Conservation (phyloP, 257 asterid genomes). For the Solanum ahanhuiri region DNA sequence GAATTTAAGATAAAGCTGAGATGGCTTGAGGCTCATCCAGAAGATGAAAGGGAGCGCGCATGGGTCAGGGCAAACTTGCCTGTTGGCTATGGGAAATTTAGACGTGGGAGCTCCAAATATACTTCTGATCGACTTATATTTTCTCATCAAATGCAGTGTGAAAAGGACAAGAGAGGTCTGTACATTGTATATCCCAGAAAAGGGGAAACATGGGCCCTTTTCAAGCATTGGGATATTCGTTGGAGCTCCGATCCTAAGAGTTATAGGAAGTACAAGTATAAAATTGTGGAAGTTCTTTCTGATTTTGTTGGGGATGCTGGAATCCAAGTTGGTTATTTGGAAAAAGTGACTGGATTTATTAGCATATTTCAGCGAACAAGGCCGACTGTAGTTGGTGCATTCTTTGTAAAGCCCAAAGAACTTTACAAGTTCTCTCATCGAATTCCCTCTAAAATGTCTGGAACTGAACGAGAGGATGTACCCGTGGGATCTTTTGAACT, state of each 20-base stretch:
- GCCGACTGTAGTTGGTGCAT: neutral
- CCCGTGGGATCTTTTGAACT: conserved; percentile 69
- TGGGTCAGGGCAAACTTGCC: conserved; percentile 43
- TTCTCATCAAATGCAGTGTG: conserved; percentile 35
- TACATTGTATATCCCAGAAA: conserved; percentile 34
- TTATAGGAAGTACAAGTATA: conserved; percentile 28
- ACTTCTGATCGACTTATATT: conserved; percentile 16
- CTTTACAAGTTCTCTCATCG: conserved; percentile 51
- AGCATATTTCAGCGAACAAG: conserved; percentile 42
- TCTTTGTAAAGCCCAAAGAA: conserved; percentile 28
- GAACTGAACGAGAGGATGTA: conserved; percentile 52
- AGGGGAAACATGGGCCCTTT: conserved; percentile 80
- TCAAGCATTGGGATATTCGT: conserved; percentile 42
- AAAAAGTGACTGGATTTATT: conserved; percentile 44
- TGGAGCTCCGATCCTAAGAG: conserved; percentile 38
- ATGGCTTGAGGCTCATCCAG: conserved; percentile 64
- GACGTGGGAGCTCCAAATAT: conserved; percentile 9
- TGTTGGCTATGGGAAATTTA: conserved; percentile 53
- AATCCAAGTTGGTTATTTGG: conserved; percentile 33
- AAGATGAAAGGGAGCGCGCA: conserved; percentile 6
- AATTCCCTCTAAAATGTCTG: conserved; percentile 40
- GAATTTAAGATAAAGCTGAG: conserved; percentile 35
- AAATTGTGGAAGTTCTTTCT: conserved; percentile 57
- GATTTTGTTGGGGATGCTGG: conserved; percentile 33
- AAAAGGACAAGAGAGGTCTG: conserved; percentile 28